Base-by-base conservation (phyloP, 106 monocot species). In the Chionographis japonica region DNA sequence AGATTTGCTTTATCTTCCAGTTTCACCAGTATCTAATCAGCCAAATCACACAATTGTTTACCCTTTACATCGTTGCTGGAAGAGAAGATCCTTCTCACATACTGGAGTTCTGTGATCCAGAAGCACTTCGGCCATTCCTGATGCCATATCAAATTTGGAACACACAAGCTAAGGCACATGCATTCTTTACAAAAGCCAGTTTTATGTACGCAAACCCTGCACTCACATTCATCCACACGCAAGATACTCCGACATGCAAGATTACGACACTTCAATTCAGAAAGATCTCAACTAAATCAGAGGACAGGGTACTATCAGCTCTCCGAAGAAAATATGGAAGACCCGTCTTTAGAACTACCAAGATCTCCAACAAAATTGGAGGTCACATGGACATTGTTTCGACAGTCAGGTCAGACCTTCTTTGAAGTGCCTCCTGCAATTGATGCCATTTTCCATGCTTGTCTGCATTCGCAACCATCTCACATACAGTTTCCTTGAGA, bases 151-250 rank as follows among this genome's bases (percentile, higher is more conserved):
- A 77, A 95, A 91, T 55, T 87, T 85, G 16, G 81, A 85, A 66
- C 91, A 95, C 19, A 95, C 75, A 53, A n/a, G n/a, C n/a, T n/a
- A n/a, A 88, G 84, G 67, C 94, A 95, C 91, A 91, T 95, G 79
- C 91, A 95, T 51, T 66, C 67, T 65, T 83, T 88, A 57, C 94
- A 95, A 60, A 91, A 91, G 16, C 91, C 91, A 71, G 58, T 80
- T 66, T 83, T 88, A 37, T 63, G 66, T n/a, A 56, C 20, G 57
- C 94, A 95, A 60, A 88, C 59, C 61, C 88, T 95, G 83, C 94
- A 95, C 6, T 95, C 91, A 72, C 94, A 95, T 61, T 91, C 90
- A 72, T 88, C 90, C 27, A 91, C 85, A 54, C 88, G 94, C 58
- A 95, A 66, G 6, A 74, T 49, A 40, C 43, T 85, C 53, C 69